These are phyloP conservation scores for Lagerstroemia speciosa DNA, from an alignment of 345 rosid genomes.

Conservation along the genomic window DNA sequence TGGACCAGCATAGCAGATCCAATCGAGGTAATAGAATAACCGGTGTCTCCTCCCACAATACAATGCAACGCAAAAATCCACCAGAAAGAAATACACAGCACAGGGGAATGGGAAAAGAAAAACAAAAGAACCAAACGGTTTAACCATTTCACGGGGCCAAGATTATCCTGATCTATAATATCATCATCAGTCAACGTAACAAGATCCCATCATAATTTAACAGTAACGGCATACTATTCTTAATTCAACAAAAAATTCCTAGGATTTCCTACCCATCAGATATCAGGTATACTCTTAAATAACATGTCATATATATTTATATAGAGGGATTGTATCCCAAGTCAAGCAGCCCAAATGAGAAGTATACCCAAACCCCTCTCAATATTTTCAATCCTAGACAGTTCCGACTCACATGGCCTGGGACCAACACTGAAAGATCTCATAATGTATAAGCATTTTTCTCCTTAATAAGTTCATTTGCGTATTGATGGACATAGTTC, in stretches of 20 bases:
- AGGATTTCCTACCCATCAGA: neutral
- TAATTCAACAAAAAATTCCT: no score
- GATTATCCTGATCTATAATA: no score
- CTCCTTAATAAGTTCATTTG: neutral
- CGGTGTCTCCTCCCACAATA: no score
- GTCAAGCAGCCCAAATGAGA: neutral
- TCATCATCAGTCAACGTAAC: no score
- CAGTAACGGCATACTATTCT: no score
- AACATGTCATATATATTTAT: neutral
- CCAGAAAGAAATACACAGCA: neutral
- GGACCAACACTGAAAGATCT: neutral
- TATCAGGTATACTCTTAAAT: neutral
- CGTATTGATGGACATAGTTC: neutral
- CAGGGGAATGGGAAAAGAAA: neutral
- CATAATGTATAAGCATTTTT: neutral
- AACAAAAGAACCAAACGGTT: no score
- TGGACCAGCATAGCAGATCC: no score
- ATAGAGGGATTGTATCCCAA: neutral
- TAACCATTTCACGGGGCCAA: no score
- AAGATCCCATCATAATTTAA: no score
- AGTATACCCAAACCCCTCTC: neutral
- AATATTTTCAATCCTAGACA: neutral
- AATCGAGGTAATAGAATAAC: no score
- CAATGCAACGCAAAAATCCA: no score
- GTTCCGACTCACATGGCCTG: neutral